These are phyloP conservation scores for Salix brachista DNA, from an alignment of 345 rosid genomes.

Conservation along the genomic window DNA sequence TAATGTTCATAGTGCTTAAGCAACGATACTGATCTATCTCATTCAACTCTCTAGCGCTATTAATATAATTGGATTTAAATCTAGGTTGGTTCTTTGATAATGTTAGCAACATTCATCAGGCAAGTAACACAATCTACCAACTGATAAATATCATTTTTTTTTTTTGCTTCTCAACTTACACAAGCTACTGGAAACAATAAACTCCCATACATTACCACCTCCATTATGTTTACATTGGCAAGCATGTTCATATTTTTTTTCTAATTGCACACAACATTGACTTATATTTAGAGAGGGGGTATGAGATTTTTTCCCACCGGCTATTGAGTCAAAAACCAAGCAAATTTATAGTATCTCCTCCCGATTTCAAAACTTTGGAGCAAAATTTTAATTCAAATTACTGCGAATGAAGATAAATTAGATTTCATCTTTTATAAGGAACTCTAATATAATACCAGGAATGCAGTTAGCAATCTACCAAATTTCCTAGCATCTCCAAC, in stretches of 20 bases:
- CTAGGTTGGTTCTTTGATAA: neutral
- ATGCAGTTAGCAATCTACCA: neutral
- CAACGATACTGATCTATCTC: neutral
- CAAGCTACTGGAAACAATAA: neutral
- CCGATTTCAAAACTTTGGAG: neutral
- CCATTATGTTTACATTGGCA: no score
- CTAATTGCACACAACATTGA: no score
- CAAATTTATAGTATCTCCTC: neutral
- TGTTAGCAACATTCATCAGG: neutral
- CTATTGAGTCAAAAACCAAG: neutral
- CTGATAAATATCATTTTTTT: neutral
- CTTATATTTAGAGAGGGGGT: neutral
- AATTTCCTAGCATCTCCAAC: neutral
- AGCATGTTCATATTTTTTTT: no score
- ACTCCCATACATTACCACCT: neutral
- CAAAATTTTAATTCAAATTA: neutral
- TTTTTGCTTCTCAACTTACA: neutral
- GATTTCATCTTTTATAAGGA: neutral
- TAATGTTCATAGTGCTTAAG: neutral
- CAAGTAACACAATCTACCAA: neutral
- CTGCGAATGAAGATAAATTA: neutral
- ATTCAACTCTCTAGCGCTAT: neutral
- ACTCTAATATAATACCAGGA: neutral
- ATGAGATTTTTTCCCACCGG: neutral
- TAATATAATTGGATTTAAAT: neutral